Evolutionary conservation across 345 rosid genomes (phyloP).

Genomic region (Eutrema yunnanense): DNA sequence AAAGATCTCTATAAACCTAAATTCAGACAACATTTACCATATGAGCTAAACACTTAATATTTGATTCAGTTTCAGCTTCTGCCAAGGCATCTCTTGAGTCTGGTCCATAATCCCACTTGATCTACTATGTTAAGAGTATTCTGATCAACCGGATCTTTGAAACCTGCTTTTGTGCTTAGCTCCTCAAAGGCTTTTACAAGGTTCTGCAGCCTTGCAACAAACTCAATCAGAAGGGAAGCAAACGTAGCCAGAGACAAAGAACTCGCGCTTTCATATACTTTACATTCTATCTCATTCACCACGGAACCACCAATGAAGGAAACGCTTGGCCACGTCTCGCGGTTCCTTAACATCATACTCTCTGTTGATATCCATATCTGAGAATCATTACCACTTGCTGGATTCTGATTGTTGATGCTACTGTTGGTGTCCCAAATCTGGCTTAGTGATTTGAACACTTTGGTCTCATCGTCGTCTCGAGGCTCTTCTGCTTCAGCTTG

Average conservation of each 20-base stretch:
- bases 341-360: slow-evolving; percentile 21
- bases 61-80: not conserved
- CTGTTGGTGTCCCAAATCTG: slow-evolving; percentile 39
- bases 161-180: slow-evolving; percentile 60
- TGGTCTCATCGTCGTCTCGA: slow-evolving; percentile 24
- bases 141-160: slow-evolving; percentile 39
- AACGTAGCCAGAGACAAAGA: slow-evolving; percentile 74
- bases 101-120: slow-evolving; percentile 29
- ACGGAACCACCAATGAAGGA: slow-evolving; percentile 36
- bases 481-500: slow-evolving; percentile 34
- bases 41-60: not conserved
- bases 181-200: slow-evolving; percentile 57
- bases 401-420: slow-evolving; percentile 10
- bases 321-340: slow-evolving; percentile 51
- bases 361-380: slow-evolving; percentile 34
- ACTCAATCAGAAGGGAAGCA: slow-evolving; percentile 71
- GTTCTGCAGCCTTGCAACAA: slow-evolving; percentile 81
- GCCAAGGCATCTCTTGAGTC: slow-evolving; percentile 26
- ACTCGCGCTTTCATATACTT: slow-evolving; percentile 74
- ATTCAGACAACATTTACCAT: not conserved
- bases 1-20: not conserved
- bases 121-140: not conserved
- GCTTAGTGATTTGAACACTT: slow-evolving; percentile 47
- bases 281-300: slow-evolving; percentile 37
- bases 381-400: slow-evolving; percentile 13